Percentiles rank a stretch among this genome's conserved stretches.
phyloP scores from a whole-genome alignment of 768 basidiomycete genomes.

The Mrakia hoshinonis region DNA sequence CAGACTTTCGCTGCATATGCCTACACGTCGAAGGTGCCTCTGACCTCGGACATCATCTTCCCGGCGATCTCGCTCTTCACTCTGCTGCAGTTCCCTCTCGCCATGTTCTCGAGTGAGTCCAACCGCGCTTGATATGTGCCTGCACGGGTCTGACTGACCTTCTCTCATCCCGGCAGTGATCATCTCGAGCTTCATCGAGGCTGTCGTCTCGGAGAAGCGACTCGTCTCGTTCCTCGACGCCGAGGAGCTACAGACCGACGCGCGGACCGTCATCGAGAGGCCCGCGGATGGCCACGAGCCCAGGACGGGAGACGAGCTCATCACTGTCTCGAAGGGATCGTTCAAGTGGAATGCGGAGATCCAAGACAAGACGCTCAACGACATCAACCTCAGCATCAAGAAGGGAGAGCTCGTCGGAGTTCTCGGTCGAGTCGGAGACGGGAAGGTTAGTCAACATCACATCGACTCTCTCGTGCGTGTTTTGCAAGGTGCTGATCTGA shows the following conservation, averaged over 20 bases:
- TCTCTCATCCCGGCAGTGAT: neutral
- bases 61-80: slow-evolving; percentile 85
- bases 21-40: slow-evolving; percentile 46
- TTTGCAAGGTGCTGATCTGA: too few relatives aligned
- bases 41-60: slow-evolving; percentile 89
- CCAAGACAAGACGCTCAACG: slow-evolving; percentile 56
- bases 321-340: slow-evolving; percentile 65
- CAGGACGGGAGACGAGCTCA: slow-evolving; percentile 46
- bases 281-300: neutral
- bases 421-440: slow-evolving; percentile 80
- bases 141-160: neutral
- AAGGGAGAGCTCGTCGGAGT: slow-evolving; percentile 81
- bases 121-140: neutral
- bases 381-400: slow-evolving; percentile 60
- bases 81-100: slow-evolving; percentile 63
- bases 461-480: slow-evolving; percentile 20
- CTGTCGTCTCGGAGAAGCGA: slow-evolving; percentile 70
- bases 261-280: slow-evolving; percentile 46
- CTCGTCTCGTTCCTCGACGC: slow-evolving; percentile 65
- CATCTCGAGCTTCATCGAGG: slow-evolving; percentile 64
- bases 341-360: slow-evolving; percentile 66
- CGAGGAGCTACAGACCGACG: slow-evolving; percentile 71
- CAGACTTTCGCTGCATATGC: slow-evolving; percentile 42
- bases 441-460: slow-evolving; percentile 55
- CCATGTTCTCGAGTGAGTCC: slow-evolving; percentile 36